phyloP scores from a whole-genome alignment of 2,329 filamentous ascomycete species.

The Cercospora brassicicola region DNA sequence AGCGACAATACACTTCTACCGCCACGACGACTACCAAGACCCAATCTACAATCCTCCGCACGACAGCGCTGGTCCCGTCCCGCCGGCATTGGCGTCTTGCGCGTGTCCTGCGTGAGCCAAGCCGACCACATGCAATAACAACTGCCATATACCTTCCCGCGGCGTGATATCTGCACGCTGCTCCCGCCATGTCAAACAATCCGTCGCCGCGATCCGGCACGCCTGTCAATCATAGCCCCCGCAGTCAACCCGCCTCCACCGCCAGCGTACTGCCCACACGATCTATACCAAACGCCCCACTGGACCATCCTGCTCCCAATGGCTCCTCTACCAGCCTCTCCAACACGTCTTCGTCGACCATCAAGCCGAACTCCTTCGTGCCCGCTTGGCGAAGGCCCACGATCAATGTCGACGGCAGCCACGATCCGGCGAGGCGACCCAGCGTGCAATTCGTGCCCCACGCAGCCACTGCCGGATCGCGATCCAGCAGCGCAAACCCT shows the following conservation, averaged over 20 bases:
- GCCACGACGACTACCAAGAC: background rate
- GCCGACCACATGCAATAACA: conserved; percentile 1
- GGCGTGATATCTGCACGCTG: background rate
- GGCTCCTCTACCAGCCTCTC: conserved; percentile 6
- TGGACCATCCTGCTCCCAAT: conserved; percentile 20
- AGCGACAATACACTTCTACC: background rate
- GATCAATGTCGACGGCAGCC: conserved; percentile 27
- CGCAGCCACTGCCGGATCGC: conserved; percentile 28
- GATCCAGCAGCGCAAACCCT: conserved; percentile 36
- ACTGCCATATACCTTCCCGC: background rate
- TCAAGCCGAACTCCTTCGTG: conserved; percentile 27
- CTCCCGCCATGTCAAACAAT: conserved; percentile 20
- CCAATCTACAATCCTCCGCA: background rate
- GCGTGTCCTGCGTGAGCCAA: background rate
- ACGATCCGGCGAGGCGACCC: conserved; percentile 32
- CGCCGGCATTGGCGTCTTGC: background rate
- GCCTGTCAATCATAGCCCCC: conserved; percentile 21
- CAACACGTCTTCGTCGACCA: conserved; percentile 15
- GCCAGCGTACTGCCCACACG: conserved; percentile 30
- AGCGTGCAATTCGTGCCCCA: conserved; percentile 42
- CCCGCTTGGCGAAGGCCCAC: conserved; percentile 39
- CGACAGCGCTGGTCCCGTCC: background rate
- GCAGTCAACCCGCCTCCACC: conserved; percentile 13
- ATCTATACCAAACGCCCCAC: conserved; percentile 27
- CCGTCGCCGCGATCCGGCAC: conserved; percentile 27